These are phyloP conservation scores for Hypoxylon rubiginosum DNA, from an alignment of 2,329 filamentous ascomycete species.

Conservation along the genomic window DNA sequence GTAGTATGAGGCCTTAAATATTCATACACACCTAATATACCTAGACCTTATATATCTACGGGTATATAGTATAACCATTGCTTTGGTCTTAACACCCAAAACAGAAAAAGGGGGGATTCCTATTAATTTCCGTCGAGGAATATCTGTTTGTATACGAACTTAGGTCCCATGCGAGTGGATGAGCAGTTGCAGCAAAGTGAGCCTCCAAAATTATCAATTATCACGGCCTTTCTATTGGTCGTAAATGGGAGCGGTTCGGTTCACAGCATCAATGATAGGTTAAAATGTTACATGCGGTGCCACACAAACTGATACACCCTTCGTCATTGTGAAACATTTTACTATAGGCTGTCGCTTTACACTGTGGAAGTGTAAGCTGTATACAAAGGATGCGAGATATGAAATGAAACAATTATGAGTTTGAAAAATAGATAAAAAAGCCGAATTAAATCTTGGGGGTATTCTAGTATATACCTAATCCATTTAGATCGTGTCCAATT, in stretches of 20 bases:
- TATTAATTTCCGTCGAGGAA: constrained; percentile 13
- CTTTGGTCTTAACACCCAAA: constrained; percentile 7
- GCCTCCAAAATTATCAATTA: constrained; percentile 19
- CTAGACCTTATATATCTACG: too few species aligned
- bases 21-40: too few species aligned
- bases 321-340: constrained; percentile 39
- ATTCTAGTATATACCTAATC: neutral
- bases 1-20: too few species aligned
- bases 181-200: neutral
- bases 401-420: constrained; percentile 24
- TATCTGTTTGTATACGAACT: constrained; percentile 7
- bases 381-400: neutral
- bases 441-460: constrained; percentile 11
- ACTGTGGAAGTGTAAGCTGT: constrained; percentile 13
- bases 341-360: constrained; percentile 10
- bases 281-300: constrained; percentile 21
- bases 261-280: constrained; percentile 35
- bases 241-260: constrained; percentile 18
- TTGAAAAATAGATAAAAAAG: constrained; percentile 30
- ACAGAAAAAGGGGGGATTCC: constrained; percentile 2
- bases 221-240: constrained; percentile 22
- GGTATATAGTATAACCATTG: neutral
- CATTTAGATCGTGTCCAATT: too few species aligned
- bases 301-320: constrained; percentile 35
- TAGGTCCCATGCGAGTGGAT: too few species aligned